Base-by-base conservation (phyloP, 768 basidiomycete species). In the Russula earlei region DNA sequence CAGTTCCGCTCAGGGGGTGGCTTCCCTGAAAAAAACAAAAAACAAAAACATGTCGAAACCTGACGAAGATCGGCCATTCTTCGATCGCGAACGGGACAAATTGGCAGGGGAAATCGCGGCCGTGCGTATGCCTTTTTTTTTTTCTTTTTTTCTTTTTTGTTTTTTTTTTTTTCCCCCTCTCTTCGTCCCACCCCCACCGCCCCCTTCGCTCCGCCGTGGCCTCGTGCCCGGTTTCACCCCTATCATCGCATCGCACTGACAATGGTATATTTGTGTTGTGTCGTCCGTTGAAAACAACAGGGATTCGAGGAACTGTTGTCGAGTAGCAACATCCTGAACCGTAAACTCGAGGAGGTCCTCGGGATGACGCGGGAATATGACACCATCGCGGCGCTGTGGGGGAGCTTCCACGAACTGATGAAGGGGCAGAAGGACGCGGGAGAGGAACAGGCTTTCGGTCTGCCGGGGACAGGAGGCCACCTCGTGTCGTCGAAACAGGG, bases 321-420 rank as follows among this genome's bases (percentile, higher is more conserved):
- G 4, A 83, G 87, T 9, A 84, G 86, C 56, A 97, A 97, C 65
- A 80, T 79, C 25, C 72, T 93, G 20, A 95, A 95, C 67, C 82
- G 92, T 59, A 93, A 91, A 66, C 77, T 95, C 17, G 93, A 97
- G 69, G 91, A 96, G 67, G 91, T 93, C 2, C 72, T 86, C 24
- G 89, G 89, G 10, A 94, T 95, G 81, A 92, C 93, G 5, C 84
- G 83, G 55, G 93, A 94, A 74, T 93, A 95, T 67, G 81, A 86
- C 49, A 92, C 87, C 2, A 90, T 94, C 40, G 89, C 92, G 3
- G 75, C 80, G 2, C 74, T 96, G 47, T 94, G 91, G 91, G 77
- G 82, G 56, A 81, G 78, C 63, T 91, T 91, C 62, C 83, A 89
- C 63, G 72, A 83, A 55, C 73, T 91, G 61, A 91, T 91, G 87